These are phyloP conservation scores for Apiospora pterosperma DNA, from an alignment of 2,329 filamentous ascomycete genomes.

Conservation along the genomic window DNA sequence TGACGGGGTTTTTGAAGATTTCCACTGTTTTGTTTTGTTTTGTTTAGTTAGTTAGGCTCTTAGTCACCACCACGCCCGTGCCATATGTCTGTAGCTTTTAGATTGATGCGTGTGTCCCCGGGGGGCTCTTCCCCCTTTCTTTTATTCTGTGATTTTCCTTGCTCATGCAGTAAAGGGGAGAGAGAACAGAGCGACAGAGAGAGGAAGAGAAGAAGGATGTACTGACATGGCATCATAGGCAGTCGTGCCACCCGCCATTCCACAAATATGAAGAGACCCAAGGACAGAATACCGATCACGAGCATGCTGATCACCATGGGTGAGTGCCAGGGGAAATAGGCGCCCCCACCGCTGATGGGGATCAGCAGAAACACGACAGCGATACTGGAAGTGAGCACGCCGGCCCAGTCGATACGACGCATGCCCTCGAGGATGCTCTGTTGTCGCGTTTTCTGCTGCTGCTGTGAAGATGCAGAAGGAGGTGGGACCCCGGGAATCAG, in stretches of 20 bases:
- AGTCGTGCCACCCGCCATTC: conserved; percentile 53
- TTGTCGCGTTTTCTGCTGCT: conserved; percentile 30
- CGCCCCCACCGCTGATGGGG: conserved; percentile 55
- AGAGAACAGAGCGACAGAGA: background rate
- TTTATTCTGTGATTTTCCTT: too few relatives aligned
- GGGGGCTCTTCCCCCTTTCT: too few relatives aligned
- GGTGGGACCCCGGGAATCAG: conserved; percentile 50
- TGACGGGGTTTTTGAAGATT: conserved; percentile 51
- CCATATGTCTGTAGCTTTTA: too few relatives aligned
- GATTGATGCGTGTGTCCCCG: too few relatives aligned
- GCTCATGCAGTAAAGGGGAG: too few relatives aligned
- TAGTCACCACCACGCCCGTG: too few relatives aligned
- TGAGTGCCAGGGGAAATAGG: conserved; percentile 53
- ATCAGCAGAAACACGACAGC: conserved; percentile 60
- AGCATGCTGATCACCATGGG: conserved; percentile 60
- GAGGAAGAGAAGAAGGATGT: conserved; percentile 4
- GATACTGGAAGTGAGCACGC: conserved; percentile 49
- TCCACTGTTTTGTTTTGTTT: conserved; percentile 28
- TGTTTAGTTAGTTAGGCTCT: background rate
- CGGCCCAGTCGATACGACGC: conserved; percentile 56
- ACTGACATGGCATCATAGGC: conserved; percentile 53
- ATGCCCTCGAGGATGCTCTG: conserved; percentile 42
- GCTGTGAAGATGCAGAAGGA: background rate
- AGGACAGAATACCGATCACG: conserved; percentile 40
- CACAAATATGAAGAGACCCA: conserved; percentile 47